Percentiles rank a stretch among this genome's conserved stretches.
Conservation (phyloP, 495 filamentous ascomycete species). For the Penicillium chermesinum region DNA sequence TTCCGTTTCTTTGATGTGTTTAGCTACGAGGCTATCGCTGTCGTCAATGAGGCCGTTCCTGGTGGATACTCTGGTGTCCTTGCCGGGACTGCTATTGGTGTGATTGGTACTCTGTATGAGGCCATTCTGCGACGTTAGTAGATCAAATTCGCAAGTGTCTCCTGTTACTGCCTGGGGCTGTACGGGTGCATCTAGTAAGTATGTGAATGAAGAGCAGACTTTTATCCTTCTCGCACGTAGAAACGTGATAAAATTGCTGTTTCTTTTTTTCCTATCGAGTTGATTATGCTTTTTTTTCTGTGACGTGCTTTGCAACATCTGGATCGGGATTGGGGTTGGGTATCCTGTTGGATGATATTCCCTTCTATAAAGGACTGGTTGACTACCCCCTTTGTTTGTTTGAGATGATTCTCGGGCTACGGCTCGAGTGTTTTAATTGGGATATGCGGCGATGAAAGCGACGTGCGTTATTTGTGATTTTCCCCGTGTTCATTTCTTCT, state of each 20-base stretch:
- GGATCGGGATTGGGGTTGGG: not conserved
- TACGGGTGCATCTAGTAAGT: conserved; percentile 14
- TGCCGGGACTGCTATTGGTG: conserved; percentile 65
- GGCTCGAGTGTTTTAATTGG: conserved; percentile 13
- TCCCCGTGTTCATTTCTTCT: not conserved
- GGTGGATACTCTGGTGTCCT: conserved; percentile 67
- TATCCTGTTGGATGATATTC: not conserved
- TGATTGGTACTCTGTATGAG: conserved; percentile 71
- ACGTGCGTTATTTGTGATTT: conserved; percentile 17
- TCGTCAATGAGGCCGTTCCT: conserved; percentile 61
- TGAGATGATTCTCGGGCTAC: conserved; percentile 5
- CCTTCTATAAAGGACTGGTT: conserved; percentile 1
- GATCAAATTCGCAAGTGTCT: conserved; percentile 5
- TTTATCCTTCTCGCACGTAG: not conserved
- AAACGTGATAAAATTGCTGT: not conserved
- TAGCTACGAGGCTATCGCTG: conserved; percentile 49
- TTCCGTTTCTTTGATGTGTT: conserved; percentile 61
- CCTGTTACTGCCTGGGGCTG: conserved; percentile 13
- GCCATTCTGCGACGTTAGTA: conserved; percentile 69
- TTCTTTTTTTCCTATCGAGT: not conserved
- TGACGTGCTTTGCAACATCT: not conserved
- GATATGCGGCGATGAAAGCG: conserved; percentile 21
- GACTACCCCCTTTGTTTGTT: conserved; percentile 3
- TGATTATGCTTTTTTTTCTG: not conserved
- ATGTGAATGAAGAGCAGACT: conserved; percentile 2